Base-by-base conservation (phyloP, 1,284 basidiomycete genomes). In the Rhodofomes roseus region DNA sequence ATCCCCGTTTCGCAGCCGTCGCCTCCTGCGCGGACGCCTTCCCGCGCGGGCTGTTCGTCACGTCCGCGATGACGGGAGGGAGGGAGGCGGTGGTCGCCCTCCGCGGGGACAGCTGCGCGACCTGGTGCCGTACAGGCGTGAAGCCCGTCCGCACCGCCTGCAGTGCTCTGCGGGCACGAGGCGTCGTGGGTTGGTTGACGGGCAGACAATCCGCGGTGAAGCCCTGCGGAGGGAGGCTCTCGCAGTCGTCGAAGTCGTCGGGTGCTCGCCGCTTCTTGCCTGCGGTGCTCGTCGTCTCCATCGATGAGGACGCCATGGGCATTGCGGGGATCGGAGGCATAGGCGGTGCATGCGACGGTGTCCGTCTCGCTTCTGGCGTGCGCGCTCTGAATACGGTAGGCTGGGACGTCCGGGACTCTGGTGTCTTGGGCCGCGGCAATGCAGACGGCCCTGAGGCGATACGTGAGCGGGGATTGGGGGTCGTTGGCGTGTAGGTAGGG, bases 251-350 rank as follows among this genome's bases (percentile, higher is more conserved):
- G 63, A 87, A 87, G 65, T 91, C 89, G 58, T 90, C 89, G 2
- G 89, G 89, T 29, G 83, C 84, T 34, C 82, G 80, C 8, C 90
- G 81, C 70, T 90, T 91, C 74, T 84, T 85, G 23, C 87, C 85
- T 4, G 50, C 50, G 8, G 50, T 52, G 34, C 50, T 52, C 31
- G 50, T 52, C n/a, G 50, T 52, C n/a, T 14, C 29, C 22, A 70
- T 69, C 0, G 75, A 74, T 1, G 66, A 64, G 4, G 68, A 65
- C 23, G 63, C 55, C 50, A 25, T 46, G 20, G 20, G 14, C 55
- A 14, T 56, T 22, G 51, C 22, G 12, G 48, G 62, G 22, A n/a
- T 59, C 41, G 54, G 64, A 48, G 55, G 58, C 8, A 54, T 55
- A 20, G 60, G 20, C n/a, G 58, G 50, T 23, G 51, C 40, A n/a